Percentiles rank a stretch among this genome's conserved stretches.
Conservation (phyloP, 2,329 filamentous ascomycete species). For the Botrytis pseudocinerea region DNA sequence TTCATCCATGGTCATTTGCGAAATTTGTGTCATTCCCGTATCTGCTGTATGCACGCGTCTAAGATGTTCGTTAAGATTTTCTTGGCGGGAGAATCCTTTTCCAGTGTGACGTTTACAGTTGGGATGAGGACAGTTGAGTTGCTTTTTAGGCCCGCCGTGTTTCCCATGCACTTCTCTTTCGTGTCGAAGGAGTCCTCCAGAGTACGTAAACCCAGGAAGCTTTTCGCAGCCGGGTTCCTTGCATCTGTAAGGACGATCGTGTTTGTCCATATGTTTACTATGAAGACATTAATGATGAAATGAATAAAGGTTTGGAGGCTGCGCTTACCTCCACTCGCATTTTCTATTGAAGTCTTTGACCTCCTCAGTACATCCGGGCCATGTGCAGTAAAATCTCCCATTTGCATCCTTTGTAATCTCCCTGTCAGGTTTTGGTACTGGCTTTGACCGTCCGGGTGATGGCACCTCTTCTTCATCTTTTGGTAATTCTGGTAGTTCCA, state of each 20-base stretch:
- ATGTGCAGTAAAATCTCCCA: slow-evolving; percentile 76
- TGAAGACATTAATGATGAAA: neutral
- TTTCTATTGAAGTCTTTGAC: slow-evolving; percentile 71
- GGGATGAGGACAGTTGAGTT: slow-evolving; percentile 78
- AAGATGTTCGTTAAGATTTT: slow-evolving; percentile 92
- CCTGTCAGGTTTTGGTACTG: slow-evolving; percentile 60
- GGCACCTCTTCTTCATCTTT: slow-evolving; percentile 38
- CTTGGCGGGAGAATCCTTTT: slow-evolving; percentile 87
- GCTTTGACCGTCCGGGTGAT: slow-evolving; percentile 45
- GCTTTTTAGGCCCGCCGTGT: slow-evolving; percentile 77
- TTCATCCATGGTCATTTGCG: slow-evolving; percentile 44
- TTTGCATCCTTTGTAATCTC: slow-evolving; percentile 62
- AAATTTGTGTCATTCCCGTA: slow-evolving; percentile 42
- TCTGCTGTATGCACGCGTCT: slow-evolving; percentile 78
- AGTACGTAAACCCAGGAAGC: slow-evolving; percentile 91
- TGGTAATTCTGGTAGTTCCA: slow-evolving; percentile 36
- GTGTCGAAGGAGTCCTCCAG: slow-evolving; percentile 83
- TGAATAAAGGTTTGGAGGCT: slow-evolving; percentile 30
- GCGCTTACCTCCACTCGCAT: slow-evolving; percentile 82
- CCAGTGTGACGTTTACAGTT: slow-evolving; percentile 89
- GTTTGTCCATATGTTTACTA: slow-evolving; percentile 98
- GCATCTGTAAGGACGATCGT: slow-evolving; percentile 91
- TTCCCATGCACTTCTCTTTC: slow-evolving; percentile 83
- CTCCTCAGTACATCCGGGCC: slow-evolving; percentile 66
- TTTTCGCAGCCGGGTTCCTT: slow-evolving; percentile 82